These are phyloP conservation scores for Russula lepida DNA, from an alignment of 768 basidiomycete species.

Conservation along the genomic window DNA sequence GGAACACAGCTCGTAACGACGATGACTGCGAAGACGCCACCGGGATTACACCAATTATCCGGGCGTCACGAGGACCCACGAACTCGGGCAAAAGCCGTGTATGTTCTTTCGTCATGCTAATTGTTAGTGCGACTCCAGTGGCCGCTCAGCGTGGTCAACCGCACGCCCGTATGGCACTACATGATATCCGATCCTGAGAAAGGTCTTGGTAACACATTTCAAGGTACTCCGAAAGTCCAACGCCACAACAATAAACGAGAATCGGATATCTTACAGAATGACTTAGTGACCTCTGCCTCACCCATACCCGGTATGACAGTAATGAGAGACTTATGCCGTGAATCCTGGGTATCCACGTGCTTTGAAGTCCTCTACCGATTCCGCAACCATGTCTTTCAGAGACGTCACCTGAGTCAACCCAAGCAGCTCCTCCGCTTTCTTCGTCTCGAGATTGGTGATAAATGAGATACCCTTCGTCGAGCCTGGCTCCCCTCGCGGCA, in stretches of 20 bases:
- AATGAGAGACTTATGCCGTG: not conserved
- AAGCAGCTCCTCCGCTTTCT: constrained; percentile 4
- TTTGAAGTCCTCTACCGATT: constrained; percentile 4
- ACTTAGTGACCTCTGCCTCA: not conserved
- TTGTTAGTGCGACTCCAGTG: no score
- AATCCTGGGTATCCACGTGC: constrained; percentile 12
- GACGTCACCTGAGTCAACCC: not conserved
- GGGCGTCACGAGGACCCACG: not conserved
- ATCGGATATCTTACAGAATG: not conserved
- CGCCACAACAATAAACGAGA: no score
- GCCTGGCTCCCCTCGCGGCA: not conserved
- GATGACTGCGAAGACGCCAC: not conserved
- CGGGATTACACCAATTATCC: not conserved
- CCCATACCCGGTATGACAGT: no score
- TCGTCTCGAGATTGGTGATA: not conserved
- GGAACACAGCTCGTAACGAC: not conserved
- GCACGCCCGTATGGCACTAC: no score
- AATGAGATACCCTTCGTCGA: not conserved
- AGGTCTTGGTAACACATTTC: no score
- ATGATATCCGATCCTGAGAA: no score
- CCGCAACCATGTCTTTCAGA: no score
- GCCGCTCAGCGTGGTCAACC: not conserved
- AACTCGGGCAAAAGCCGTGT: no score
- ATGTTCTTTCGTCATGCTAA: no score
- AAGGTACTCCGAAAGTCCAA: no score